phyloP scores from a whole-genome alignment of 257 asterid species.

The Nicotiana otophora region DNA sequence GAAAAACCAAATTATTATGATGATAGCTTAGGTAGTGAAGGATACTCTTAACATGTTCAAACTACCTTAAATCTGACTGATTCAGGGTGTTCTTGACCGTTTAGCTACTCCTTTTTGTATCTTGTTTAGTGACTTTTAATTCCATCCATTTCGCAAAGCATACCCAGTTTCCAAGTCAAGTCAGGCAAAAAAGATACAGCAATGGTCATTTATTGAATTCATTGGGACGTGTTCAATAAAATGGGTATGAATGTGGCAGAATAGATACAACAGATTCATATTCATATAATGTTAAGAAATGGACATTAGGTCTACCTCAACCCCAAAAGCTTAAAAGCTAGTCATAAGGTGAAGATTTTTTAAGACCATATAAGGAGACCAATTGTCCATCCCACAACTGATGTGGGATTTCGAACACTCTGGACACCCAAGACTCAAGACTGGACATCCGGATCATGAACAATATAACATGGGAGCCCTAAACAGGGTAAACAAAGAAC shows the following conservation, averaged over 20 bases:
- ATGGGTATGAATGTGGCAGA: neutral
- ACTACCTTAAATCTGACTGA: neutral
- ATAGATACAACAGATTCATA: neutral
- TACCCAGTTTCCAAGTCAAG: neutral
- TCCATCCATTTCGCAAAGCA: neutral
- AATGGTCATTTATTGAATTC: conserved; percentile 5
- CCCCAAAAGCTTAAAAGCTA: too few relatives aligned
- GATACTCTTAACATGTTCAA: neutral
- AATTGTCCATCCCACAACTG: too few relatives aligned
- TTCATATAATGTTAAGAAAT: too few relatives aligned
- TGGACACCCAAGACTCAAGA: too few relatives aligned
- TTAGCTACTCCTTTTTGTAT: neutral
- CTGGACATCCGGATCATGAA: too few relatives aligned
- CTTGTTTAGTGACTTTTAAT: neutral
- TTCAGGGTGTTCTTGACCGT: neutral
- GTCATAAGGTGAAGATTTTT: too few relatives aligned
- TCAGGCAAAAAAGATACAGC: neutral
- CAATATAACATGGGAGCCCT: too few relatives aligned
- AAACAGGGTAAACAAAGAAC: too few relatives aligned
- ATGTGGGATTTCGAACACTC: too few relatives aligned
- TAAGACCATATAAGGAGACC: too few relatives aligned
- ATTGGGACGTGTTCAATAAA: neutral
- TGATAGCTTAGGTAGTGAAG: neutral
- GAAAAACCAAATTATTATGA: neutral
- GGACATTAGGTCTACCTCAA: too few relatives aligned